phyloP scores from a whole-genome alignment of 1,284 basidiomycete genomes.

The Leccinum subfulvum region DNA sequence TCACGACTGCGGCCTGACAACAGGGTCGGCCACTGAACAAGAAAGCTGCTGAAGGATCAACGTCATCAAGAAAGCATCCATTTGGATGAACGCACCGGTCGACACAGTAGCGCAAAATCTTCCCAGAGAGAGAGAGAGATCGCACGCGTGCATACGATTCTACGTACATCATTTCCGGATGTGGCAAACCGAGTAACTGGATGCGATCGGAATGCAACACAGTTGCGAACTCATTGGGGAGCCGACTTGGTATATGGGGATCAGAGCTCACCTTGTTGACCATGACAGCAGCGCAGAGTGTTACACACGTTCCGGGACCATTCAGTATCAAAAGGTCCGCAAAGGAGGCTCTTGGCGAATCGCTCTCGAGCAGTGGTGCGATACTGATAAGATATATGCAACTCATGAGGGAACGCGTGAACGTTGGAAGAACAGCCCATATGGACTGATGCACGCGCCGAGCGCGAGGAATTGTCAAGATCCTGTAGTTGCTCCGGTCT shows the following conservation, averaged over 20 bases:
- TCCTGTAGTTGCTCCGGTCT: slow-evolving; percentile 36
- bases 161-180: slow-evolving; percentile 83
- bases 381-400: slow-evolving; percentile 61
- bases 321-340: slow-evolving; percentile 87
- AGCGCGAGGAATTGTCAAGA: slow-evolving; percentile 80
- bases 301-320: slow-evolving; percentile 92
- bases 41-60: slow-evolving; percentile 51
- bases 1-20: slow-evolving; percentile 41
- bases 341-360: slow-evolving; percentile 38
- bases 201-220: slow-evolving; percentile 5
- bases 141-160: slow-evolving; percentile 93
- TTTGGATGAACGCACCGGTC: slow-evolving; percentile 58
- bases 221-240: background rate
- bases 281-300: slow-evolving; percentile 73
- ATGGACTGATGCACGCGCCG: slow-evolving; percentile 80
- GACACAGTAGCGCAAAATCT: slow-evolving; percentile 75
- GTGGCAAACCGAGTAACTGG: slow-evolving; percentile 73
- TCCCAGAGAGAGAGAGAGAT: slow-evolving; percentile 82
- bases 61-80: background rate
- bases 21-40: slow-evolving; percentile 83
- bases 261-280: slow-evolving; percentile 66
- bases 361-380: slow-evolving; percentile 39
- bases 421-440: slow-evolving; percentile 65
- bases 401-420: slow-evolving; percentile 55
- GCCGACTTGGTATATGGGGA: slow-evolving; percentile 1